phyloP scores from a whole-genome alignment of 306 rosid genomes.

The Inga oerstediana region DNA sequence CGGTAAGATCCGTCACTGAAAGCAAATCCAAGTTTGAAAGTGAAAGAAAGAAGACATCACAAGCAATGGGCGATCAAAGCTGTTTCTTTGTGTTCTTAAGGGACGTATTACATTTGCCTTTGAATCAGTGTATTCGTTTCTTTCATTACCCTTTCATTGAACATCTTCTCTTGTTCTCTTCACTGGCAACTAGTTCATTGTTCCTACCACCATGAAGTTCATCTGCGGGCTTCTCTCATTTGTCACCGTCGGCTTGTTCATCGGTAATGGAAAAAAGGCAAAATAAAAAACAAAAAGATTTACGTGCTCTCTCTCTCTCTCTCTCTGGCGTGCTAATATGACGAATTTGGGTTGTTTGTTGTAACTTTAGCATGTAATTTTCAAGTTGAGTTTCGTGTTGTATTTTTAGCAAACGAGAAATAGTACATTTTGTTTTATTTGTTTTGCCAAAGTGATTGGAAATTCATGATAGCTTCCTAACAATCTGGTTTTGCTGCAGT shows the following conservation, averaged over 20 bases:
- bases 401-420: background rate
- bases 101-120: background rate
- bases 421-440: background rate
- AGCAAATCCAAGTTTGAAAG: background rate
- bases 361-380: background rate
- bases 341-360: background rate
- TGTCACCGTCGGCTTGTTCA: constrained; percentile 86
- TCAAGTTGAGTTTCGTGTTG: background rate
- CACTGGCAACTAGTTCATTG: constrained; percentile 37
- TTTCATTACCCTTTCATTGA: background rate
- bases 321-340: too few species aligned
- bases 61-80: background rate
- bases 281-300: too few species aligned
- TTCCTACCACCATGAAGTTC: constrained; percentile 63
- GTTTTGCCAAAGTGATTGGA: background rate
- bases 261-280: constrained; percentile 42
- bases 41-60: background rate
- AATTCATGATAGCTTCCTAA: background rate
- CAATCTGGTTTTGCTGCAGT: background rate
- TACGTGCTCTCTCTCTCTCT: too few species aligned
- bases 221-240: constrained; percentile 78
- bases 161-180: background rate
- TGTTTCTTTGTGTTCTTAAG: background rate
- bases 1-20: background rate
- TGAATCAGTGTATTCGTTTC: background rate